Percentiles rank a stretch among this genome's conserved stretches.
These are phyloP conservation scores for Triticum turgidum DNA, from an alignment of 176 grass and related monocot species.

Conservation along the genomic window DNA sequence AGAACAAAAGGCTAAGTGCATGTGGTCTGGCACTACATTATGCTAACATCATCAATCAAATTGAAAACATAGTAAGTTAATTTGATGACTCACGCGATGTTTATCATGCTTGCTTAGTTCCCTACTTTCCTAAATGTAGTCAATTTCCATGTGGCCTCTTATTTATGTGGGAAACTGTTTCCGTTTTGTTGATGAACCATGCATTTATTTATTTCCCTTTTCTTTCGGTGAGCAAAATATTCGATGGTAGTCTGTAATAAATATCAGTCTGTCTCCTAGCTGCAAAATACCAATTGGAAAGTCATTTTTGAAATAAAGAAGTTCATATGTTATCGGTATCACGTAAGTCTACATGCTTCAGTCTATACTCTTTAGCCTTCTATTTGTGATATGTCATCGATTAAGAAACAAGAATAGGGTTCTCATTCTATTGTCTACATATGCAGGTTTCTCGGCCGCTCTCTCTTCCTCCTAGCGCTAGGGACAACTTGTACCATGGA, in stretches of 20 bases:
- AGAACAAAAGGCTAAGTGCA: slow-evolving; percentile 56
- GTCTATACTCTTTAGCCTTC: not conserved
- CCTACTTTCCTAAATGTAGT: not conserved
- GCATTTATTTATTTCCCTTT: not conserved
- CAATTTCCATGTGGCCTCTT: not conserved
- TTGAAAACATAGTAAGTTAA: slow-evolving; percentile 95
- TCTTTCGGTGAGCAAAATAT: not conserved
- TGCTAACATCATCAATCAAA: slow-evolving; percentile 96
- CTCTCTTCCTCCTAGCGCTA: slow-evolving; percentile 81
- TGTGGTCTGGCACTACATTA: slow-evolving; percentile 95
- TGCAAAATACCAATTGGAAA: not conserved
- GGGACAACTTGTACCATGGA: slow-evolving; percentile 90
- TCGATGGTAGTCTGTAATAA: not conserved
- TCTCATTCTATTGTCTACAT: slow-evolving; percentile 12
- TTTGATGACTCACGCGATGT: not conserved
- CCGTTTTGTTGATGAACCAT: not conserved
- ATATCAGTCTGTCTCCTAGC: not conserved
- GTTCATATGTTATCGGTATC: not conserved
- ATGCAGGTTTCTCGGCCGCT: slow-evolving; percentile 84
- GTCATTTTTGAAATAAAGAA: not conserved
- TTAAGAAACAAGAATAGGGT: not conserved
- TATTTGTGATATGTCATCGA: not conserved
- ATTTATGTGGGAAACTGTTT: not conserved
- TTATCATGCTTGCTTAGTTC: not conserved
- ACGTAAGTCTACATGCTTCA: not conserved